Evolutionary conservation across 257 asterid genomes (phyloP).

Genomic region (Nicotiana knightiana): DNA sequence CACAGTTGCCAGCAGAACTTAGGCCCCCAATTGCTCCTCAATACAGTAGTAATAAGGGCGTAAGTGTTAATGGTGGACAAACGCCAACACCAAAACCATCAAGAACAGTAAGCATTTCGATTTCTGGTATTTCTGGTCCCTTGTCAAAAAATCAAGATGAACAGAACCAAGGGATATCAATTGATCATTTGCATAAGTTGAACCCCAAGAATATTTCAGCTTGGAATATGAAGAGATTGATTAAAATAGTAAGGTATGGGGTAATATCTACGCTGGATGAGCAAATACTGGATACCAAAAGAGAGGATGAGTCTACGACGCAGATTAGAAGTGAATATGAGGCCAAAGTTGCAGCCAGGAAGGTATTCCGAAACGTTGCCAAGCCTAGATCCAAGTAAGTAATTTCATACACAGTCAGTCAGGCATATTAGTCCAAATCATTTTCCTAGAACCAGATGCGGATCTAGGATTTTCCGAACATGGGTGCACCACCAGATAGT

Average conservation of each 20-base stretch:
- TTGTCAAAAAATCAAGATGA: slow-evolving; percentile 35
- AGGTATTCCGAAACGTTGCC: slow-evolving; percentile 79
- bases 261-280: slow-evolving; percentile 73
- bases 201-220: slow-evolving; percentile 80
- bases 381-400: slow-evolving; percentile 74
- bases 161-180: slow-evolving; percentile 38
- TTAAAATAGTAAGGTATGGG: slow-evolving; percentile 65
- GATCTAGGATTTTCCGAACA: too few relatives aligned
- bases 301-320: slow-evolving; percentile 54
- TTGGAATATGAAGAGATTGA: slow-evolving; percentile 94
- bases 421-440: not conserved
- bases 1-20: slow-evolving; percentile 65
- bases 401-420: not conserved
- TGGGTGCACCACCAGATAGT: not conserved
- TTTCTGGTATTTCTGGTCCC: slow-evolving; percentile 36
- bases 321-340: slow-evolving; percentile 79
- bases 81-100: slow-evolving; percentile 52
- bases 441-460: not conserved
- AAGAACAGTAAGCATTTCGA: slow-evolving; percentile 37
- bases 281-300: slow-evolving; percentile 39
- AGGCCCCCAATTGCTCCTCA: slow-evolving; percentile 24
- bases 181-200: slow-evolving; percentile 61
- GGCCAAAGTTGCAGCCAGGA: slow-evolving; percentile 84
- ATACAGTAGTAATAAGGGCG: not conserved
- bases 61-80: slow-evolving; percentile 22